A percentile compares a stretch with the other conserved stretches of the same genome.
These are phyloP conservation scores for Solanum hybrid DNA, from an alignment of 305 asterid species.

Conservation along the genomic window DNA sequence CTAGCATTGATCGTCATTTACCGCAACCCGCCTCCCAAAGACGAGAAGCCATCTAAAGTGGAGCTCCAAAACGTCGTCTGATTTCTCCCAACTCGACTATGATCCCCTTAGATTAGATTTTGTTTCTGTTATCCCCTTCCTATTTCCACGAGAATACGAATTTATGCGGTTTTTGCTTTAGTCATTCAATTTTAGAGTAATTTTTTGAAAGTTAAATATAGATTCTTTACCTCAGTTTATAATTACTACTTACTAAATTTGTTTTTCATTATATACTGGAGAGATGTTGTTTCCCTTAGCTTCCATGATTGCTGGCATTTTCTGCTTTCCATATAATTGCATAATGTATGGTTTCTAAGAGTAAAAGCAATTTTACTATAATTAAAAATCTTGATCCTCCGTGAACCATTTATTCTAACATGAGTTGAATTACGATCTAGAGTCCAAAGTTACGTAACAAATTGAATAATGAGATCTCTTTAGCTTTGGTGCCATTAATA, in stretches of 20 bases:
- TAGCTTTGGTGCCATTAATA: not conserved
- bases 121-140: not conserved
- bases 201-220: not conserved
- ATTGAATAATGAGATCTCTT: not conserved
- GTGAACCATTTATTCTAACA: not conserved
- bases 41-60: slow-evolving; percentile 3
- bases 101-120: not conserved
- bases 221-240: not conserved
- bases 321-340: not conserved
- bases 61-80: not conserved
- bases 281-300: not conserved
- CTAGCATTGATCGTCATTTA: slow-evolving; percentile 23
- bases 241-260: not conserved
- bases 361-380: no score
- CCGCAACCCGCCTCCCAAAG: not conserved
- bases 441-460: not conserved
- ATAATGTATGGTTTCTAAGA: not conserved
- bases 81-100: not conserved
- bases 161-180: not conserved
- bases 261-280: not conserved
- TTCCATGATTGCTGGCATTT: not conserved
- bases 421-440: not conserved
- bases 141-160: not conserved
- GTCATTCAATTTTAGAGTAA: not conserved
- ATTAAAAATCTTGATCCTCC: not conserved